Base-by-base conservation (phyloP, 805 yeast genomes). In the Saccharomycopsis sp. region DNA sequence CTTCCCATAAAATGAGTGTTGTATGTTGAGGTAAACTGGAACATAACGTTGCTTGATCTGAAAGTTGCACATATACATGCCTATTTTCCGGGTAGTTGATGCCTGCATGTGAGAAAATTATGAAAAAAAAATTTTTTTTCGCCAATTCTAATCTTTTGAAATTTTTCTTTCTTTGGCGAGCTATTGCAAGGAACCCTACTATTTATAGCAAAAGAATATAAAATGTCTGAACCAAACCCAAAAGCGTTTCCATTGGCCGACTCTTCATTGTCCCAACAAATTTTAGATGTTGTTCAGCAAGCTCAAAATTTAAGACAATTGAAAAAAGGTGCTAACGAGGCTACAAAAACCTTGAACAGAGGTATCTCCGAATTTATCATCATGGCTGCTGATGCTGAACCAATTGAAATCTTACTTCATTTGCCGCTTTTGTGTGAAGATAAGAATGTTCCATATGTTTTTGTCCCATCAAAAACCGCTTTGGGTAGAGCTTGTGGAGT, bases 401-500 rank as follows among this genome's bases (percentile, higher is more conserved):
- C 99, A 60, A 89, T 93, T 64, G 99, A 93, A 75, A 90, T 93
- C 68, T 81, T 93, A 63, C 79, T 93, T 70, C 98, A 93, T 67
- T 78, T 93, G 67, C 99, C 99, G 41, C 78, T 93, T 60, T 76
- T 93, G 60, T 93, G 99, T 71, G 99, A 93, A 74, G 99, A 93
- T 73, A 93, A 93, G 79, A 93, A 93, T 75, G 98, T 93, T 56
- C 97, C 98, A 54, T 93, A 93, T 75, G 97, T 93, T 54, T 93
- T 93, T 58, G 97, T 93, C 56, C 97, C 99, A 57, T 88, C 97
- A 59, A 90, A 93, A 78, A 81, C 93, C 63, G 98, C 98, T 53
- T 77, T 93, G 60, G 99, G 99, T 68, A 86, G 99, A 76, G 97
- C 98, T 61, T 93, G 98, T 75, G 99, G 99, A 74, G 98, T 93